Percentiles rank a stretch among this genome's conserved stretches.
Conservation (phyloP, 2,329 filamentous ascomycete species). For the Alternaria atra region DNA sequence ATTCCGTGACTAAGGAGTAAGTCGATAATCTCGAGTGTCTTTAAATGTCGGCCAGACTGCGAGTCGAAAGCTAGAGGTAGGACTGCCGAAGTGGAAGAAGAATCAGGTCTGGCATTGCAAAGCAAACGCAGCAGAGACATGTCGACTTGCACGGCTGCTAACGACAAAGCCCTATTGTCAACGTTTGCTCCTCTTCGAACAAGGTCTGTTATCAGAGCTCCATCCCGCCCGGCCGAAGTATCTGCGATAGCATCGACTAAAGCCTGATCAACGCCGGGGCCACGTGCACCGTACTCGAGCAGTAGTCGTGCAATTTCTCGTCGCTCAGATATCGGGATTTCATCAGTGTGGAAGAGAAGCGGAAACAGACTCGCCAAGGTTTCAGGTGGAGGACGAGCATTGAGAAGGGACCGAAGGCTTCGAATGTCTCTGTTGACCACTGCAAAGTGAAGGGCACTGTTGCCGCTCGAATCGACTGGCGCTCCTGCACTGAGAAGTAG, state of each 20-base stretch:
- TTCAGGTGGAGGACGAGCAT: constrained; percentile 31
- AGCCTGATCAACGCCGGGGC: constrained; percentile 40
- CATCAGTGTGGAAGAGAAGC: constrained; percentile 24
- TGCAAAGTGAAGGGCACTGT: constrained; percentile 33
- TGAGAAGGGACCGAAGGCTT: constrained; percentile 33
- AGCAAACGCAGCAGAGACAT: constrained; percentile 37
- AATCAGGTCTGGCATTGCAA: constrained; percentile 31
- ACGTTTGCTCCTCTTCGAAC: constrained; percentile 36
- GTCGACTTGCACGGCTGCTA: constrained; percentile 43
- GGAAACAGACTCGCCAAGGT: constrained; percentile 35
- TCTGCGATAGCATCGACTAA: constrained; percentile 41
- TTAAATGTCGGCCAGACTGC: constrained; percentile 30
- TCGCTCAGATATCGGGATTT: constrained; percentile 32
- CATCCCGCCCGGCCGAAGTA: constrained; percentile 34
- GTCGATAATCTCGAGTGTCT: constrained; percentile 39
- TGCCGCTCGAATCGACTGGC: constrained; percentile 30
- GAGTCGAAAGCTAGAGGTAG: constrained; percentile 42
- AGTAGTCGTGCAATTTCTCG: constrained; percentile 33
- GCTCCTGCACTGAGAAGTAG: constrained; percentile 41
- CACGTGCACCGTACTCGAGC: constrained; percentile 38
- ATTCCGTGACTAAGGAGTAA: constrained; percentile 35
- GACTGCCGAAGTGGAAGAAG: constrained; percentile 33
- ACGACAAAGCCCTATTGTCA: constrained; percentile 35
- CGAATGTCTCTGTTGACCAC: constrained; percentile 34
- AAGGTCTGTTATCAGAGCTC: constrained; percentile 37